phyloP scores from a whole-genome alignment of 306 rosid genomes.

The Inga laurina region DNA sequence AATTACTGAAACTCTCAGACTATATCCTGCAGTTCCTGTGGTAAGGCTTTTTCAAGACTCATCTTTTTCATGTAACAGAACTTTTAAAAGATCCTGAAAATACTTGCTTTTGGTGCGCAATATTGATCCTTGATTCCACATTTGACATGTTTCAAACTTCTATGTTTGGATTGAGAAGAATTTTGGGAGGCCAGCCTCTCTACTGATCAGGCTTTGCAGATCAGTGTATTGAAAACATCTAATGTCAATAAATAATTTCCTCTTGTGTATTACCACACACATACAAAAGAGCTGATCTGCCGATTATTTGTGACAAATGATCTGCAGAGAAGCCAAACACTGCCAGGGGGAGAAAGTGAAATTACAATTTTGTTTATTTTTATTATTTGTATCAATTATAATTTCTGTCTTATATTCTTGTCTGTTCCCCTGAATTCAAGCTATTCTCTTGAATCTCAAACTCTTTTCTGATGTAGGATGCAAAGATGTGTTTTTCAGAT shows the following conservation, averaged over 20 bases:
- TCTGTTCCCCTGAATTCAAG: background rate
- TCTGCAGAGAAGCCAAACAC: background rate
- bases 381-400: background rate
- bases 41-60: constrained; percentile 41
- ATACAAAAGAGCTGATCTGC: background rate
- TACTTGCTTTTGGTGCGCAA: background rate
- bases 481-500: constrained; percentile 65
- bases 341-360: background rate
- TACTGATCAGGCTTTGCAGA: background rate
- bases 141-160: background rate
- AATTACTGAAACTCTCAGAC: constrained; percentile 81
- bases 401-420: background rate
- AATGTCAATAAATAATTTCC: background rate
- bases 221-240: background rate
- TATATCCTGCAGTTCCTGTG: constrained; percentile 82
- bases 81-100: background rate
- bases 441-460: background rate
- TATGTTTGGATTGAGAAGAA: background rate
- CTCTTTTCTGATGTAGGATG: constrained; percentile 49
- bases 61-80: background rate
- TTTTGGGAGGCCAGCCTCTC: background rate
- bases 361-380: background rate
- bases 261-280: background rate
- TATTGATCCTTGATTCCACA: background rate
- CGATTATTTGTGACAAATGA: background rate